Evolutionary conservation across 1,284 basidiomycete genomes (phyloP).

Genomic region (Peniophora sp.): DNA sequence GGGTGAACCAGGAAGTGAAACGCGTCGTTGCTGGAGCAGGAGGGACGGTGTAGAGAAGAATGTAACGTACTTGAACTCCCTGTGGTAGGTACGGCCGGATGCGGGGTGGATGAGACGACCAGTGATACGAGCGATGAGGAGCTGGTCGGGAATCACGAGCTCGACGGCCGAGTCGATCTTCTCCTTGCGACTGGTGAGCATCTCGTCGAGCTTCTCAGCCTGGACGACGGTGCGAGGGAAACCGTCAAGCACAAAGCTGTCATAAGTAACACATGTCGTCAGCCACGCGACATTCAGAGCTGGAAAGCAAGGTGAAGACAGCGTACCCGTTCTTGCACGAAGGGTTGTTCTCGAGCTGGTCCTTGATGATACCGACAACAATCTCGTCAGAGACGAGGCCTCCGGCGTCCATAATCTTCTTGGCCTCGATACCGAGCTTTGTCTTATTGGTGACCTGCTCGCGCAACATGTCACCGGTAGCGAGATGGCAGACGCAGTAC

Average conservation of each 20-base stretch:
- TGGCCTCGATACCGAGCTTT: conserved; percentile 82
- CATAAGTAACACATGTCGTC: not conserved
- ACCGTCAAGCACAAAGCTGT: conserved; percentile 94
- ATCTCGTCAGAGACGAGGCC: conserved; percentile 95
- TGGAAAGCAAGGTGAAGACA: conserved; percentile 1
- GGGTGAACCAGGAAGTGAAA: not conserved
- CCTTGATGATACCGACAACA: conserved; percentile 96
- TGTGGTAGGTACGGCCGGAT: conserved; percentile 91
- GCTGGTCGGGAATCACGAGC: conserved; percentile 88
- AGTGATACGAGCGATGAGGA: conserved; percentile 96
- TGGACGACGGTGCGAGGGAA: conserved; percentile 99
- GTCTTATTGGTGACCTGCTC: conserved; percentile 91
- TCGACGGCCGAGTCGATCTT: conserved; percentile 89
- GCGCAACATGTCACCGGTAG: conserved; percentile 97
- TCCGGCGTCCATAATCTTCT: conserved; percentile 97
- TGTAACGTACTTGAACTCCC: conserved; percentile 79
- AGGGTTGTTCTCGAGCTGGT: conserved; percentile 92
- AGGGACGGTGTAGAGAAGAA: conserved; percentile 4
- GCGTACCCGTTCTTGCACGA: conserved; percentile 86
- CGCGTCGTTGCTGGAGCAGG: not conserved
- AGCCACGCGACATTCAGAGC: not conserved
- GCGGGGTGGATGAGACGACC: conserved; percentile 90
- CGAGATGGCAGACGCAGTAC: conserved; percentile 96
- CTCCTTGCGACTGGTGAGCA: conserved; percentile 80
- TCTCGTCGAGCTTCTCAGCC: conserved; percentile 91